Conservation (phyloP, 768 basidiomycete genomes). For the Trametes punicea region DNA sequence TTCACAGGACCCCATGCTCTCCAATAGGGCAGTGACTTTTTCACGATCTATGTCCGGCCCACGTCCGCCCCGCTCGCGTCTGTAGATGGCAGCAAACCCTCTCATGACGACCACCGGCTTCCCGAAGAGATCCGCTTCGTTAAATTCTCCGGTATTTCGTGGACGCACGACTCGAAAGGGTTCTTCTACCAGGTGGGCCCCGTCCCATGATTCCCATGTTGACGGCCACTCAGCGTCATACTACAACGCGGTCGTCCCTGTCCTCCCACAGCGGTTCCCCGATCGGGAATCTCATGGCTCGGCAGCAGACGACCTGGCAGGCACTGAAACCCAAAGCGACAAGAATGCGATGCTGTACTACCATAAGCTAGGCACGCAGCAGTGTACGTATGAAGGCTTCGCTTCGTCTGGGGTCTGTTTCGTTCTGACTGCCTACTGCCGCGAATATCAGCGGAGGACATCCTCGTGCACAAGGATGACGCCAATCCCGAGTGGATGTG, state of each 20-base stretch:
- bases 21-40: constrained; percentile 70
- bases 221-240: not conserved
- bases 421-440: not conserved
- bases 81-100: constrained; percentile 31
- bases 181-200: constrained; percentile 73
- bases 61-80: constrained; percentile 55
- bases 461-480: constrained; percentile 62
- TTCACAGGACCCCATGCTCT: not conserved
- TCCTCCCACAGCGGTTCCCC: constrained; percentile 49
- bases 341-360: constrained; percentile 73
- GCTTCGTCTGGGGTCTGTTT: not conserved
- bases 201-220: not conserved
- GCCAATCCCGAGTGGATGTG: constrained; percentile 67
- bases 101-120: constrained; percentile 50
- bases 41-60: constrained; percentile 63
- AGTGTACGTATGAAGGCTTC: constrained; percentile 43
- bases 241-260: not conserved
- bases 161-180: constrained; percentile 77
- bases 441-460: constrained; percentile 52
- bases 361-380: constrained; percentile 67
- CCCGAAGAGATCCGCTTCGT: constrained; percentile 69
- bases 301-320: constrained; percentile 47
- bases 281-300: constrained; percentile 43
- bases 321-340: constrained; percentile 60
- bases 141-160: constrained; percentile 70